A percentile compares a stretch with the other conserved stretches of the same genome.
phyloP scores from a whole-genome alignment of 2,329 filamentous ascomycete species.

The Exophiala bonariae region DNA sequence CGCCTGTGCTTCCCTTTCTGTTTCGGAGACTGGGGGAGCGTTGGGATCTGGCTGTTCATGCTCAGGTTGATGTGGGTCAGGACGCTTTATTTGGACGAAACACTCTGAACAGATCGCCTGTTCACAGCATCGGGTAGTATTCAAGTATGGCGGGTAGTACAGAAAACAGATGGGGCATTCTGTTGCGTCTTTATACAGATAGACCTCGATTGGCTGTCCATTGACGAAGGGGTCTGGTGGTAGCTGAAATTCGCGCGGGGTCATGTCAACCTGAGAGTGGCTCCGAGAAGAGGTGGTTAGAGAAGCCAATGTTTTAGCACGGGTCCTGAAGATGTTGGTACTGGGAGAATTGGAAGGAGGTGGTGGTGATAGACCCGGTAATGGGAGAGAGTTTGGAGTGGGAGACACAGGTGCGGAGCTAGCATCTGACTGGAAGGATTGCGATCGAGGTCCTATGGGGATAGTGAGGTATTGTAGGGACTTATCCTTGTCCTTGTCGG shows the following conservation, averaged over 20 bases:
- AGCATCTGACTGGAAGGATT: constrained; percentile 73
- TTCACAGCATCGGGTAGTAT: constrained; percentile 91
- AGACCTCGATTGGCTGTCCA: constrained; percentile 89
- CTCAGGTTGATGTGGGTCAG: constrained; percentile 86
- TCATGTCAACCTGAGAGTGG: constrained; percentile 68
- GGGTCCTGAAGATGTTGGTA: constrained; percentile 69
- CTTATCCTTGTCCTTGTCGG: constrained; percentile 53
- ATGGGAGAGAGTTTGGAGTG: constrained; percentile 62
- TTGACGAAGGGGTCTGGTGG: constrained; percentile 86
- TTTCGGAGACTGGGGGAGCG: constrained; percentile 34
- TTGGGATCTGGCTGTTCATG: constrained; percentile 57
- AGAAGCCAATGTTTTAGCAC: constrained; percentile 86
- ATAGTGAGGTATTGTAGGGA: constrained; percentile 74
- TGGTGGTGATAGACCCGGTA: constrained; percentile 59
- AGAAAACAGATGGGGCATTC: constrained; percentile 98
- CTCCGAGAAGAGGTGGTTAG: constrained; percentile 76
- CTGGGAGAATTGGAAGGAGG: constrained; percentile 50
- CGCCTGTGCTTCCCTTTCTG: constrained; percentile 40
- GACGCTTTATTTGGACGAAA: constrained; percentile 96
- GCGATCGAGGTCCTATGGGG: constrained; percentile 73
- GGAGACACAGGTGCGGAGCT: constrained; percentile 57
- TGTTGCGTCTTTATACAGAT: constrained; percentile 83
- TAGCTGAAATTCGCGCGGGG: constrained; percentile 74
- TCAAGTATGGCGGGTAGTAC: constrained; percentile 91
- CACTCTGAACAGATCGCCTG: constrained; percentile 97